Conservation (phyloP, 2,329 filamentous ascomycete genomes). For the Nemania diffusa region DNA sequence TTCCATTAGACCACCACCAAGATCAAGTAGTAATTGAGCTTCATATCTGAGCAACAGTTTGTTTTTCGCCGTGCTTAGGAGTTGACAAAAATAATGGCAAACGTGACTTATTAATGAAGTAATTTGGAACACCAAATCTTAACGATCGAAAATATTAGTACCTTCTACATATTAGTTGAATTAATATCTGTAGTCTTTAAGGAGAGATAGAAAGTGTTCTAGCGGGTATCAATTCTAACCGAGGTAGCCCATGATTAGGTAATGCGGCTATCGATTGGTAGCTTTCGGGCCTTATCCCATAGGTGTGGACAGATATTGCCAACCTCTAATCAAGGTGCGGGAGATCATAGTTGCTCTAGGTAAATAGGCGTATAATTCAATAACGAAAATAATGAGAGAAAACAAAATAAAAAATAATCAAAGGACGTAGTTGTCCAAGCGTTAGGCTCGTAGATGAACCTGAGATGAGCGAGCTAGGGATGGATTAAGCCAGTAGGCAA, state of each 20-base stretch:
- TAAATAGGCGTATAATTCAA: neutral
- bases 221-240: neutral
- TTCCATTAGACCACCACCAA: slow-evolving; percentile 30
- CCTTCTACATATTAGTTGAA: neutral
- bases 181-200: neutral
- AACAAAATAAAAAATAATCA: neutral
- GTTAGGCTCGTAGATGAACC: neutral
- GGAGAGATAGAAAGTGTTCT: neutral
- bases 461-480: neutral
- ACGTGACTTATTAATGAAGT: neutral
- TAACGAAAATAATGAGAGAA: neutral
- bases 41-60: slow-evolving; percentile 8
- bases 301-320: neutral
- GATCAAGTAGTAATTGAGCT: slow-evolving; percentile 34
- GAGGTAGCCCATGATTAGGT: neutral
- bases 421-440: neutral
- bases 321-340: neutral
- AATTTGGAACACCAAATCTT: neutral
- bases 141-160: neutral
- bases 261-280: neutral
- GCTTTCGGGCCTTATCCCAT: neutral
- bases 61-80: neutral
- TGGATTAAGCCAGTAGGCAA: too few species aligned
- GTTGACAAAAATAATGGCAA: neutral
- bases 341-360: neutral